Evolutionary conservation across 2,329 filamentous ascomycete species (phyloP), one percentile per base, ranked within the genome.

Genomic region (Purpureocillium takamizusanense): DNA sequence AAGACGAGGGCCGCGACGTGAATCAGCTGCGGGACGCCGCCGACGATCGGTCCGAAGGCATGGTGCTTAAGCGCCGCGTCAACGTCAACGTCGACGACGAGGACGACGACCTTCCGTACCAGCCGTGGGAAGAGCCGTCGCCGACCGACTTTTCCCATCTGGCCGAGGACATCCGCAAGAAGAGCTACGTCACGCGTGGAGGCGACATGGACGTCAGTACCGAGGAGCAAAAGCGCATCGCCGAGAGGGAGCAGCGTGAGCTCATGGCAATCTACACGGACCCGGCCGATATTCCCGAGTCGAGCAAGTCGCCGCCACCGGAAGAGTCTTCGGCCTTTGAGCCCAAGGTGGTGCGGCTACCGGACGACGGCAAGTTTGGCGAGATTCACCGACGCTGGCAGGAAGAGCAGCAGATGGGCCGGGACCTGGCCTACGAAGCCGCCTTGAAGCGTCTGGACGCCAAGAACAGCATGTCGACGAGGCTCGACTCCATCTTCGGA

Each of bases 1-100:
- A 88, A 53, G 81, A 86, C 48, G 70, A 79, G 41, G 81, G 78
- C 38, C 72, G 83, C 39, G 74, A 76, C 38, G 68, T 72, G 39
- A 82, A 78, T 51, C 79, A 86, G 70, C 73, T 81, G 31, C 76
- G 77, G 35, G 83, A 88, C 56, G 81, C 81, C 4, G 74, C 74
- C 23, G 83, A 88, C 53, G 81, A 86, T 50, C 78, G 78, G 36
- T 79, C 78, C 5, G 85, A 86, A 51, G 81, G 84, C 35, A 78
- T 83, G 66, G 78, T 82, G 48, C 62, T 81, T 37, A 81, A 78
- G 50, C 68, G 71, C 45, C 65, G 70, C n/a, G 58, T 55, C 15
- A 44, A 54, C 33, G 62, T 68, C 7, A 66, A 67, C 21, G 63
- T 69, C 33, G 73, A 76, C 3, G 74, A 80, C 1, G 72, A 80